Base-by-base conservation (phyloP, 106 monocot genomes). In the Narthecium ossifragum region DNA sequence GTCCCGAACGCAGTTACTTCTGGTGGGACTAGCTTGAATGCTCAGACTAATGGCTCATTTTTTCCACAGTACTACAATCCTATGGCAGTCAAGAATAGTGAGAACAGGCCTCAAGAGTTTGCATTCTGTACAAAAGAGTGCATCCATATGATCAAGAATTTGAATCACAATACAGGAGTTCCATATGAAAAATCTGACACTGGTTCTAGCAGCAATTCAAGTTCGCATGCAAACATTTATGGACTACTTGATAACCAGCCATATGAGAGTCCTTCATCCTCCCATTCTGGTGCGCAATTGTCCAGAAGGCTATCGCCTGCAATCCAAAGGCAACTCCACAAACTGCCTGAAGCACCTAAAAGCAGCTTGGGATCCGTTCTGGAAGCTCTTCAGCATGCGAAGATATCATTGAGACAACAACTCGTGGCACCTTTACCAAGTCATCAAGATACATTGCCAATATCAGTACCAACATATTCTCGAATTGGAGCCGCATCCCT, bases 361-460 rank as follows among this genome's bases (percentile, higher is more conserved):
- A 43, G 18, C 52, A 71, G 47, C 31, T 32, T 79, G 34, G 82
- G 54, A 25, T 28, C 46, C 45, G 79, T 86, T 20, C 53, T 91
- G 55, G 66, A 83, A 64, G 69, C 91, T 17, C 79, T 91, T 55
- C 71, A 65, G 27, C 75, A 26, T 58, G 91, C 91, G 7, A 79
- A 80, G 70, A 51, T 76, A 59, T 86, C 85, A 13, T 25, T 91
- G 27, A 63, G 38, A 30, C 52, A 71, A 34, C 62, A 76, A 65
- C 62, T 83, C 20, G 34, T 26, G 26, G 71, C 50, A 21, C 51
- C 37, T 23, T 51, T 60, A 43, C 45, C 34, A 12, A 25, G 41
- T 13, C 31, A n/a, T 54, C 59, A 72, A 51, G 38, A 46, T 22
- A 59, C 43, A 33, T 60, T 66, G 58, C 40, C 60, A 36, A 46